Evolutionary conservation across 345 rosid genomes (phyloP), one percentile per base, ranked within the genome.

Genomic region (Erucastrum elatum): DNA sequence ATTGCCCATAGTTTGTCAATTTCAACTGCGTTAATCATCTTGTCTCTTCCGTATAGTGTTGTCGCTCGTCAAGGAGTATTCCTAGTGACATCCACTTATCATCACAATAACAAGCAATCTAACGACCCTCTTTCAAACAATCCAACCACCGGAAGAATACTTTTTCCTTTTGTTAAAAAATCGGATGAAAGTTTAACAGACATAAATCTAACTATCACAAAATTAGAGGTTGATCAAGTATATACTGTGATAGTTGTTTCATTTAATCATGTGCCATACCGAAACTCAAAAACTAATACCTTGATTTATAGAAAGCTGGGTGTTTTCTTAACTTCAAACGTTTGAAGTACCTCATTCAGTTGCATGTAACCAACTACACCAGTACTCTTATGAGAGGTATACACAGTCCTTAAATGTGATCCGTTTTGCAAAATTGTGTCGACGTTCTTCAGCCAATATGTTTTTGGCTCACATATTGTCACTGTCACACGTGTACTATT

Each of bases 71-170:
- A 53, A 68, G 10, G 71, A 74, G 78, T 79, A 78, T 68, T 70
- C 82, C 31, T 79, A 68, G 82, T 79, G 82, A 79, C 82, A 74
- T 68, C 75, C 82, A 79, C 61, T 79, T 79, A 74, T 79, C 82
- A 79, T 79, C 78, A 68, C 75, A 51, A 79, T 68, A 62, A 35
- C 27, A 26, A 53, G 11, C 73, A 79, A 79, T 74, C 71, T 74
- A 79, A 72, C 25, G 78, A 15, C 35, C 37, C 65, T 70, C 33
- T 73, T 61, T 49, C 69, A 67, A 73, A 35, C 72, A 66, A 65
- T 73, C 59, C 49, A 79, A 67, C 21, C 62, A 41, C 72, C 13
- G 21, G 41, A 64, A 13, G 75, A 49, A 63, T 49, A 62, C 64
- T 69, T 77, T 77, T 68, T 15, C 17, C 1, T 8, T 39, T 15